Base-by-base conservation (phyloP, 305 asterid species). In the Solanum hybrid region DNA sequence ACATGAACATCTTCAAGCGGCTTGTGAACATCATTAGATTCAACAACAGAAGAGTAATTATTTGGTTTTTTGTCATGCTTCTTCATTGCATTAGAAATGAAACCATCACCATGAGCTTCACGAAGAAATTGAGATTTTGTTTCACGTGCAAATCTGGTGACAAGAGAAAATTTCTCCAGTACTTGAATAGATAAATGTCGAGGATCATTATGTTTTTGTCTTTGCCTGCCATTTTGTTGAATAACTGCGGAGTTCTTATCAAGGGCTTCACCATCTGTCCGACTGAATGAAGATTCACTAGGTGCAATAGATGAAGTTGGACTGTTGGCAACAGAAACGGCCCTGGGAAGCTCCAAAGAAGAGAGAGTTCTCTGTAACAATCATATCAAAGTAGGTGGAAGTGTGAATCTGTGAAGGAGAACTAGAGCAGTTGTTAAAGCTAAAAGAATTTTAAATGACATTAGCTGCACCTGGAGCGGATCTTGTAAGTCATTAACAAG, bases 71-170 rank as follows among this genome's bases (percentile, higher is more conserved):
- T 95, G 80, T 81, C 93, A 88, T 88, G 92, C 89, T 94, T 97
- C 92, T 91, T 94, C 92, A 91, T 95, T 79, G 94, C 96, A 90
- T 92, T 94, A 89, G 96, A 91, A 89, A 93, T n/a, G 91, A 92
- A 94, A 88, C 94, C 93, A 92, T 96, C 98, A 92, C 90, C 84
- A 61, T 89, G 92, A 92, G 93, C 92, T 77, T 98, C 99, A 90
- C 98, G 95, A 89, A 97, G 97, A 88, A 98, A 94, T 93, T 98
- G 99, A 89, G 99, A 97, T 92, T 99, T 98, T 88, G 99, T 95
- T 95, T 98, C 99, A 89, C 99, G 99, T 89, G 99, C 99, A 94
- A 98, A 95, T 92, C 98, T 92, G 73, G 99, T 98, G 89, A 97
- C 99, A 89, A 97, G 98, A 37, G 99, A 98, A 91, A 97, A 98